Conservation (phyloP, 495 filamentous ascomycete species). For the Amorphotheca resinae region DNA sequence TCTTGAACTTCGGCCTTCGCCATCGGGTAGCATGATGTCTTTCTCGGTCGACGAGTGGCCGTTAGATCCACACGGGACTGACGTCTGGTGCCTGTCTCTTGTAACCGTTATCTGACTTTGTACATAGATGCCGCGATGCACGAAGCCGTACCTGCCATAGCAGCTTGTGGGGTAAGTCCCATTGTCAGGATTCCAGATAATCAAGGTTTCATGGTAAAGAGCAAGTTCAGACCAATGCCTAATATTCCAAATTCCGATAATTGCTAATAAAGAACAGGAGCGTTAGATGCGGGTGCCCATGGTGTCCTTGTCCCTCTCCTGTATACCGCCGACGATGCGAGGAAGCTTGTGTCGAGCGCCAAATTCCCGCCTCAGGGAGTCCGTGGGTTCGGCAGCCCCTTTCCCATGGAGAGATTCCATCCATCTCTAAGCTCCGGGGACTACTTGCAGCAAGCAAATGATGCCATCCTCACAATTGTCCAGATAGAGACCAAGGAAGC, state of each 20-base stretch:
- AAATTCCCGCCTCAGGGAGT: constrained; percentile 56
- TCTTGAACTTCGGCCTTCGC: neutral
- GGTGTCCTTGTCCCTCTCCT: constrained; percentile 56
- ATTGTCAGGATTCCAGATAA: constrained; percentile 54
- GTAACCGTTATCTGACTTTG: neutral
- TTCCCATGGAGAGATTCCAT: constrained; percentile 50
- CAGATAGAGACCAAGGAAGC: constrained; percentile 76
- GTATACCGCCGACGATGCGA: constrained; percentile 50
- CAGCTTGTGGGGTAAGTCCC: constrained; percentile 51
- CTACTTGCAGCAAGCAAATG: constrained; percentile 67
- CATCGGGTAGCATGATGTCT: neutral
- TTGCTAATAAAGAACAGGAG: constrained; percentile 31
- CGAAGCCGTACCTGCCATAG: constrained; percentile 63
- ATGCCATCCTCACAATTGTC: constrained; percentile 55
- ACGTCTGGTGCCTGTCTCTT: too few species aligned
- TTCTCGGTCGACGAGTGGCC: too few species aligned
- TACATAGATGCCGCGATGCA: constrained; percentile 63
- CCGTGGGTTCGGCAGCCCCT: constrained; percentile 56
- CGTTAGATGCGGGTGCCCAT: constrained; percentile 56
- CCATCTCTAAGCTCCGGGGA: constrained; percentile 40
- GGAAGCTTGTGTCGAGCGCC: constrained; percentile 41
- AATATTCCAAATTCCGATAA: neutral
- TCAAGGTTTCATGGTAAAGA: constrained; percentile 59
- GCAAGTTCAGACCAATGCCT: too few species aligned
- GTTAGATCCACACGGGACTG: too few species aligned